Evolutionary conservation across 768 basidiomycete species (phyloP).

Genomic region (Gymnopilus junonius): DNA sequence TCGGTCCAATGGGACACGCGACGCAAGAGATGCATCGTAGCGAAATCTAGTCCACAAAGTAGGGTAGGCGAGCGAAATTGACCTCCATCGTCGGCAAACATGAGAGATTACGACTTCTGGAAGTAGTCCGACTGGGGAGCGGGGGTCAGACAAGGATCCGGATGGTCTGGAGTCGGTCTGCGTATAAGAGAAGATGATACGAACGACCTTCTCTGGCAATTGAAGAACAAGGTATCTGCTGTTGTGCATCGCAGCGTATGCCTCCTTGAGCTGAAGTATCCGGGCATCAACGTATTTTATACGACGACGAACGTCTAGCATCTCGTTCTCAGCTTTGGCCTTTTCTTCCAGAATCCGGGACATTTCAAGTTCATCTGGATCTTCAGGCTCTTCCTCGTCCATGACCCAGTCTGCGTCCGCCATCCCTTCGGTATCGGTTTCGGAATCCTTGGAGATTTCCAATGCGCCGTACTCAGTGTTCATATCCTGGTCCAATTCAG

Average conservation of each 20-base stretch:
- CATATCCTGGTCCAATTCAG: neutral
- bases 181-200: slow-evolving; percentile 18
- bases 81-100: slow-evolving; percentile 26
- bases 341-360: neutral
- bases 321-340: neutral
- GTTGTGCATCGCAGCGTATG: slow-evolving; percentile 22
- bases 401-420: neutral
- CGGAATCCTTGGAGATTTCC: neutral
- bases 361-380: neutral
- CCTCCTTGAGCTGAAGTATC: slow-evolving; percentile 12
- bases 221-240: slow-evolving; percentile 8
- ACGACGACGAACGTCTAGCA: neutral
- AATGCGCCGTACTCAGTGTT: neutral
- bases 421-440: neutral
- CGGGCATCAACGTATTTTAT: neutral
- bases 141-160: too few species aligned
- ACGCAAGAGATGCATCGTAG: slow-evolving; percentile 3
- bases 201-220: slow-evolving; percentile 22
- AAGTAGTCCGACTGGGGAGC: neutral
- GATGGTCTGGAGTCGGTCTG: neutral
- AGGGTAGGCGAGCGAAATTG: slow-evolving; percentile 18
- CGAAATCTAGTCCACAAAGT: slow-evolving; percentile 23
- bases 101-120: slow-evolving; percentile 26
- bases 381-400: neutral
- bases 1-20: slow-evolving; percentile 14